These are phyloP conservation scores for Wickerhamomyces kurtzmanii DNA, from an alignment of 805 yeast species.

Conservation along the genomic window DNA sequence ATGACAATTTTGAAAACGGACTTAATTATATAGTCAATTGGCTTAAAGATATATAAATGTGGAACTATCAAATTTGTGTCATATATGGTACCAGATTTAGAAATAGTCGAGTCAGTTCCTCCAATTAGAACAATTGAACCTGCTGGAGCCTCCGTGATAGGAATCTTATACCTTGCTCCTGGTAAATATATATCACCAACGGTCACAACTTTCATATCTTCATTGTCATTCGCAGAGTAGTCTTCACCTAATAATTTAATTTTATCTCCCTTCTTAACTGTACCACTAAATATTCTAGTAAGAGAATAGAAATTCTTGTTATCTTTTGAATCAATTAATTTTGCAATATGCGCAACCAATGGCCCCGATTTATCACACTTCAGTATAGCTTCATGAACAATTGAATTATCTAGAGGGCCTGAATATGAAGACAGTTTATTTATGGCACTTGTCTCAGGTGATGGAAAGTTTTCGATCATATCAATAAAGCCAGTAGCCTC, in stretches of 20 bases:
- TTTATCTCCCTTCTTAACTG: constrained; percentile 32
- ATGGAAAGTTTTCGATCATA: constrained; percentile 24
- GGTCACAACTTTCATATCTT: constrained; percentile 32
- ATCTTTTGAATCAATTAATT: constrained; percentile 46
- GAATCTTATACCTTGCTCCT: constrained; percentile 62
- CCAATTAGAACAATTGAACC: constrained; percentile 65
- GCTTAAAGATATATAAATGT: constrained; percentile 22
- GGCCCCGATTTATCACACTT: constrained; percentile 30
- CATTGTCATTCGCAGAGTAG: constrained; percentile 36
- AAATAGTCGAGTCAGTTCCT: constrained; percentile 48
- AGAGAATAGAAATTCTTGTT: constrained; percentile 45
- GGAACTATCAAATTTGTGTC: constrained; percentile 11
- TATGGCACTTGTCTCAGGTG: constrained; percentile 26
- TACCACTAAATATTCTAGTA: constrained; percentile 56
- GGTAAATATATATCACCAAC: constrained; percentile 32
- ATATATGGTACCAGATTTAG: constrained; percentile 53
- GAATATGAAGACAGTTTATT: constrained; percentile 18
- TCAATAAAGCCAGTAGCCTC: constrained; percentile 43
- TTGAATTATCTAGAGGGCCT: constrained; percentile 14
- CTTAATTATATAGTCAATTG: constrained; percentile 32
- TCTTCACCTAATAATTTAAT: constrained; percentile 51
- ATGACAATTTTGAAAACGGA: constrained; percentile 76
- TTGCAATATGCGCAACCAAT: constrained; percentile 43
- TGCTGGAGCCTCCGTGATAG: constrained; percentile 39
- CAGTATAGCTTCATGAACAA: constrained; percentile 8